Evolutionary conservation across 208 protist genomes (phyloP).

Genomic region (Crithidia thermophila): DNA sequence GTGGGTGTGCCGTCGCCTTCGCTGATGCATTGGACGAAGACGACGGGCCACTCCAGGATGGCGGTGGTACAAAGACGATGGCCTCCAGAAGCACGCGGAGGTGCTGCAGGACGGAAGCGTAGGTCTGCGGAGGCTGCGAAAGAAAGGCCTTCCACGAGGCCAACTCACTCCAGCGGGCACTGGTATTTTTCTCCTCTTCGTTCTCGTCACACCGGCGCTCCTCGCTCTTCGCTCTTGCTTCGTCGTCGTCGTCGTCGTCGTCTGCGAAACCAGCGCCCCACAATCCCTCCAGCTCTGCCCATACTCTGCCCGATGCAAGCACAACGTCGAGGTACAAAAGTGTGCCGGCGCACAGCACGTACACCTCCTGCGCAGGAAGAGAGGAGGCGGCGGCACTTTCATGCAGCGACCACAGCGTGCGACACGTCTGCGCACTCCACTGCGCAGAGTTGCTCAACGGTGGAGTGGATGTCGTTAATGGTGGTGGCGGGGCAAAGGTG

Average conservation of each 20-base stretch:
- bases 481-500: not conserved
- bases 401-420: conserved; percentile 31
- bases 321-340: conserved; percentile 58
- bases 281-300: conserved; percentile 30
- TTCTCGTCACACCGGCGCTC: not conserved
- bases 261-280: not conserved
- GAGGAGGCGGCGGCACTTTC: conserved; percentile 38
- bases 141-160: conserved; percentile 4
- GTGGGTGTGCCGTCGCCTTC: not conserved
- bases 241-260: not conserved
- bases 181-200: not conserved
- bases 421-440: conserved; percentile 30
- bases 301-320: conserved; percentile 23
- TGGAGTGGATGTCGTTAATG: not conserved
- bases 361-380: conserved; percentile 50
- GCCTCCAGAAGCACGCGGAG: conserved; percentile 28
- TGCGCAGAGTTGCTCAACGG: not conserved
- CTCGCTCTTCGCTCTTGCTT: not conserved
- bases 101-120: conserved; percentile 24
- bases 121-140: conserved; percentile 29
- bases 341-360: conserved; percentile 50
- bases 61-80: not conserved
- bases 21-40: not conserved
- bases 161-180: not conserved
- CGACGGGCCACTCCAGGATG: no score